A percentile compares a stretch with the other conserved stretches of the same genome.
Conservation (phyloP, 129 eudicot genomes). For the Deinandra increscens region DNA sequence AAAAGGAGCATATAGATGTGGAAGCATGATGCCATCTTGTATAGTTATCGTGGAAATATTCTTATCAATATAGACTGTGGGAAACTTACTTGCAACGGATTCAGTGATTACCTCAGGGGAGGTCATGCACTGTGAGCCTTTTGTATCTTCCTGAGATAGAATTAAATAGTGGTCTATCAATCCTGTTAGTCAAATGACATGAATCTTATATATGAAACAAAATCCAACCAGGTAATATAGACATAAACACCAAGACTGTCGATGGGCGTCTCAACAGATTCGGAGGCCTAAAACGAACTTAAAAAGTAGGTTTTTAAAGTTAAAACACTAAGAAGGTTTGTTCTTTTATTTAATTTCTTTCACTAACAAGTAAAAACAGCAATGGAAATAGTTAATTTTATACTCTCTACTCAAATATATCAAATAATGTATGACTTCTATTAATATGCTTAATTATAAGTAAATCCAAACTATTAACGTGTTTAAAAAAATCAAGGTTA, state of each 20-base stretch:
- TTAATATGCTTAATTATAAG: neutral
- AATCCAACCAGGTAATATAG: neutral
- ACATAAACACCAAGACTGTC: conserved; percentile 13
- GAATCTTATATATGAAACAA: conserved; percentile 4
- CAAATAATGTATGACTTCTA: neutral
- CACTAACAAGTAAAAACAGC: neutral
- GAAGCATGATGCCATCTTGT: conserved; percentile 12
- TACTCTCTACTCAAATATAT: neutral
- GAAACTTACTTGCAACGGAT: conserved; percentile 31
- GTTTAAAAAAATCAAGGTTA: neutral
- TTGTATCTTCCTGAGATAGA: conserved; percentile 44
- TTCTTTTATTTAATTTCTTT: neutral
- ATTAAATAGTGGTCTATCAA: neutral
- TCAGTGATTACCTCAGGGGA: conserved; percentile 18
- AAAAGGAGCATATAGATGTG: neutral
- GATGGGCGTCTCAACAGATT: neutral
- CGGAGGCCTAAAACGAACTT: neutral
- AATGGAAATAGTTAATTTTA: neutral
- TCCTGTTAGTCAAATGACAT: conserved; percentile 1
- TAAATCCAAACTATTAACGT: neutral
- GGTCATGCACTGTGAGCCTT: conserved; percentile 19
- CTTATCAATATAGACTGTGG: neutral
- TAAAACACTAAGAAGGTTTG: neutral
- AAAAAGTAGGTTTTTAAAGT: neutral
- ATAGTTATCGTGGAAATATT: conserved; percentile 9